These are phyloP conservation scores for Terfezia claveryi DNA, from an alignment of 495 filamentous ascomycete species.

Conservation along the genomic window DNA sequence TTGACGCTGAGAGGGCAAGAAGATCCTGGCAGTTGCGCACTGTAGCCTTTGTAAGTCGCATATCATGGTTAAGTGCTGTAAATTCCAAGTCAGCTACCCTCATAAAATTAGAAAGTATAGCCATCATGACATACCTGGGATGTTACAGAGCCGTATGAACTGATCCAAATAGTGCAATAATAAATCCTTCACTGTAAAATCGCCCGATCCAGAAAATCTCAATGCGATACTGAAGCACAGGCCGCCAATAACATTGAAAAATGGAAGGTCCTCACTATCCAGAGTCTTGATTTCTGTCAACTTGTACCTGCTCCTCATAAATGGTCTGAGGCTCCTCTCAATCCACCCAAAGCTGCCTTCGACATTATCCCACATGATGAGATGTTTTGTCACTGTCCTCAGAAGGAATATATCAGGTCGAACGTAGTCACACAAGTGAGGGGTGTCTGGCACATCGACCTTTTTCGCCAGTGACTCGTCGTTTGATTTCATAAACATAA, in stretches of 20 bases:
- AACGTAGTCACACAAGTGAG: conserved; percentile 81
- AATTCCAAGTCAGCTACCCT: background rate
- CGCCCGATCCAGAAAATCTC: conserved; percentile 67
- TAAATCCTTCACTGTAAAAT: conserved; percentile 48
- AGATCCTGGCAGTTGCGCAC: conserved; percentile 77
- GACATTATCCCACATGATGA: conserved; percentile 87
- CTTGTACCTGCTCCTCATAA: conserved; percentile 12
- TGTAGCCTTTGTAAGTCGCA: conserved; percentile 55
- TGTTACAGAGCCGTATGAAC: conserved; percentile 55
- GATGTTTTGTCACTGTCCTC: conserved; percentile 67
- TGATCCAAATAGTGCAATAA: conserved; percentile 68
- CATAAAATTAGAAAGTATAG: background rate
- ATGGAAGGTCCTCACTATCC: conserved; percentile 60
- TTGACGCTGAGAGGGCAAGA: conserved; percentile 55
- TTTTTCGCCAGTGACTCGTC: conserved; percentile 74
- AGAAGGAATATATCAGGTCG: conserved; percentile 82
- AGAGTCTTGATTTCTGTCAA: conserved; percentile 34
- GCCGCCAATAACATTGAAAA: conserved; percentile 78
- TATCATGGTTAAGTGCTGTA: conserved; percentile 45
- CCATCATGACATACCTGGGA: conserved; percentile 22
- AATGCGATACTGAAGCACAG: conserved; percentile 70
- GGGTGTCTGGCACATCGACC: conserved; percentile 76
- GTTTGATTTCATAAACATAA: conserved; percentile 95
- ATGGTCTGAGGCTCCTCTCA: conserved; percentile 40
- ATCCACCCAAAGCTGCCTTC: conserved; percentile 51